Evolutionary conservation across 148 eudicot genomes (phyloP).

Genomic region (Amaranthus hypochondriacus): DNA sequence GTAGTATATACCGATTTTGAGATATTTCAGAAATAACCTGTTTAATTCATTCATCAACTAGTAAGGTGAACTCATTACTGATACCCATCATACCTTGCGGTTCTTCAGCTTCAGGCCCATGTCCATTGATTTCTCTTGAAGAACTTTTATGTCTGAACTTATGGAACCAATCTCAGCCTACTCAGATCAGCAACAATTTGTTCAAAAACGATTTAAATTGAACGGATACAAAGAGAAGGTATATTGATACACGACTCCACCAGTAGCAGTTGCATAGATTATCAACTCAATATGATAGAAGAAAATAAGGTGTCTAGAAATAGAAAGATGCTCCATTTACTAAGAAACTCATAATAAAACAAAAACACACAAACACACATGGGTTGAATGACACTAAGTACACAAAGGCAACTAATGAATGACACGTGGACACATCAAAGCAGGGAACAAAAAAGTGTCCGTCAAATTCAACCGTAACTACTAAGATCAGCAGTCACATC

Average conservation of each 20-base stretch:
- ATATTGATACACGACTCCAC: neutral
- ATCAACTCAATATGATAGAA: neutral
- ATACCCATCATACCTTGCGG: constrained; percentile 69
- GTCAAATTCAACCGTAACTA: neutral
- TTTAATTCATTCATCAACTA: neutral
- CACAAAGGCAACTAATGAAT: neutral
- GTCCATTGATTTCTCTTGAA: constrained; percentile 98
- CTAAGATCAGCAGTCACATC: neutral
- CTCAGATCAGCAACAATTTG: constrained; percentile 9
- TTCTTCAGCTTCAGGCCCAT: constrained; percentile 98
- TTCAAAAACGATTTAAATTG: neutral
- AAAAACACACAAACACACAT: too few species aligned
- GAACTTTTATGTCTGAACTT: constrained; percentile 97
- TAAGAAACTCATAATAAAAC: neutral
- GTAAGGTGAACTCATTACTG: constrained; percentile 13
- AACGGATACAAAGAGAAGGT: neutral
- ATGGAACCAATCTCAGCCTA: constrained; percentile 98
- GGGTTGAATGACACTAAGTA: neutral
- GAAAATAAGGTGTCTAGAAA: neutral
- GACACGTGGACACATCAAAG: constrained; percentile 1
- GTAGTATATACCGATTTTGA: neutral
- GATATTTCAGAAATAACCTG: neutral
- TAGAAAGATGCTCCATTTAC: neutral
- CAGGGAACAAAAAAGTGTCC: neutral
- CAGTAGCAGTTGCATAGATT: constrained; percentile 1